Evolutionary conservation across 345 rosid species (phyloP).

Genomic region (Populus euphratica): DNA sequence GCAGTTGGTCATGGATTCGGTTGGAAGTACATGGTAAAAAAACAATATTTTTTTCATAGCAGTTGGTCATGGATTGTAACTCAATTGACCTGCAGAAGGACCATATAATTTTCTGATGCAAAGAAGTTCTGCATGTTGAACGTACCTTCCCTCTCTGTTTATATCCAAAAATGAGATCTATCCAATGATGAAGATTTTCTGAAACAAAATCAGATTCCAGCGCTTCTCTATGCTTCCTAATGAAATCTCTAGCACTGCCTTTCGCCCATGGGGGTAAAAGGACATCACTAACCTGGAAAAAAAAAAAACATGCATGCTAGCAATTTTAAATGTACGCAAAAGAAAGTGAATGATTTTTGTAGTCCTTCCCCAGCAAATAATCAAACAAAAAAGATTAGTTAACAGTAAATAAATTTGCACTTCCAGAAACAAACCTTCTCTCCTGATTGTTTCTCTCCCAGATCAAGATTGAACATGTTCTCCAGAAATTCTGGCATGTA

Average conservation of each 20-base stretch:
- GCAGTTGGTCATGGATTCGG: not conserved
- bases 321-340: not conserved
- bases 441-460: constrained; percentile 98
- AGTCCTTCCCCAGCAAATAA: not conserved
- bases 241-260: constrained; percentile 90
- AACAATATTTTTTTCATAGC: not conserved
- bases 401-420: not conserved
- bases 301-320: not conserved
- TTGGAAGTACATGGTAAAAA: not conserved
- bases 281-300: constrained; percentile 80
- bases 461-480: constrained; percentile 73
- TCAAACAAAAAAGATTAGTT: constrained; percentile 7
- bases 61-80: not conserved
- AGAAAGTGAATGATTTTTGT: not conserved
- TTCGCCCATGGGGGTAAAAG: constrained; percentile 95
- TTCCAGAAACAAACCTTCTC: constrained; percentile 70
- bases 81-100: not conserved
- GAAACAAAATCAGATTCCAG: constrained; percentile 94
- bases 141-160: constrained; percentile 98
- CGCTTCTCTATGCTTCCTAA: constrained; percentile 88
- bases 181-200: constrained; percentile 97
- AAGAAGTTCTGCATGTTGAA: not conserved
- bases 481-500: constrained; percentile 96
- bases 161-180: constrained; percentile 95
- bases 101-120: not conserved